Evolutionary conservation across 2,329 filamentous ascomycete species (phyloP), one percentile per base, ranked within the genome.

Genomic region (Cladosporium austrohemisphaericum): DNA sequence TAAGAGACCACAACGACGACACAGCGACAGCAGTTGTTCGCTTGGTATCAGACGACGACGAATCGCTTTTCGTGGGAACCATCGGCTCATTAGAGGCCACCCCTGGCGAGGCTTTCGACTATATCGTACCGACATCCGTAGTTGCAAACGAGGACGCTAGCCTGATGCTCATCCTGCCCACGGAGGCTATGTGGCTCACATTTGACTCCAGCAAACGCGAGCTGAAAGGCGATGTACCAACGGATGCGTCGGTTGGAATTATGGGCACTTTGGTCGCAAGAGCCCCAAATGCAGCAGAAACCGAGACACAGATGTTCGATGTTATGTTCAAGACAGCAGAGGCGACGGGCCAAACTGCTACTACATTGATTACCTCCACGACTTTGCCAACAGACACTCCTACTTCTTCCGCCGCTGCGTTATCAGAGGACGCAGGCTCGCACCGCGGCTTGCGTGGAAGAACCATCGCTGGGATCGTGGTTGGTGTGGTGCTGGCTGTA

Each of bases 1-100:
- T 82, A 2, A 71, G 68, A 5, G 84, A 88, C 60, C 70, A 69
- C n/a, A 80, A 76, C 53, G 75, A 74, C 5, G 78, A 88, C 60
- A 68, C 67, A 4, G 76, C 86, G 5, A 79, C 76, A 41, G 71
- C 81, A 11, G 79, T 78, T 1, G 62, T 88, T 20, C 65, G 66
- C 20, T 56, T 81, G 9, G 57, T 68, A 20, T 65, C 75, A 29
- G 47, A 51, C 23, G 49, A 50, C 11, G 58, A 60, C 19, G 65
- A 66, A 10, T 64, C 19, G 13, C 63, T 78, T 8, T 76, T 78
- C 54, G 58, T 57, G 3, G 66, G 68, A 2, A 66, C 67, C 1
- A 64, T 79, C 41, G 68, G 68, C 5, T 69, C 64, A 5, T 61
- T 79, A 37, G 72, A 75, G 53, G 72, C 74, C 5, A 74, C 71